A percentile compares a stretch with the other conserved stretches of the same genome.
Conservation (phyloP, 2,329 filamentous ascomycete genomes). For the Dothistroma septosporum region DNA sequence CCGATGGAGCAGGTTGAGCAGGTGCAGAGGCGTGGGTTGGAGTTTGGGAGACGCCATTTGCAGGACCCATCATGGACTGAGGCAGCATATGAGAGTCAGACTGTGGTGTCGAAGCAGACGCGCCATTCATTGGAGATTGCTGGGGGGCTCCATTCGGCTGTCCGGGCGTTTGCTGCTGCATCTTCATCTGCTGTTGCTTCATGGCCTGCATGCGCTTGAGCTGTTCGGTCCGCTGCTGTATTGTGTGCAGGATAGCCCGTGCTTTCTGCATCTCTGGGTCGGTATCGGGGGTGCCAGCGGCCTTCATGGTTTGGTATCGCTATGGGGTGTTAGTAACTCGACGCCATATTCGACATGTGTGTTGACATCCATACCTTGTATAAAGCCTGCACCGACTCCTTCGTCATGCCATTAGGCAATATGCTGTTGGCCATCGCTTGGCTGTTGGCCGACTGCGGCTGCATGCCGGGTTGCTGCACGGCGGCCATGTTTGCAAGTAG, state of each 20-base stretch:
- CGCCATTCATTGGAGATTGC: conserved; percentile 48
- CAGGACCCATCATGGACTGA: conserved; percentile 12
- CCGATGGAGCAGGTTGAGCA: conserved; percentile 22
- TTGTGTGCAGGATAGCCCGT: conserved; percentile 66
- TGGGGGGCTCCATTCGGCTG: conserved; percentile 48
- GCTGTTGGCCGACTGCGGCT: conserved; percentile 20
- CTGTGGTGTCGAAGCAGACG: conserved; percentile 37
- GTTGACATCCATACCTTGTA: conserved; percentile 52
- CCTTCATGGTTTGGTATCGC: conserved; percentile 89
- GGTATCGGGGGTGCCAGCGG: conserved; percentile 70
- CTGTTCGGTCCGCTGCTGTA: conserved; percentile 51
- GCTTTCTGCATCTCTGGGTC: conserved; percentile 87
- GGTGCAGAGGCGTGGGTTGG: conserved; percentile 12
- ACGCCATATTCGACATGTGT: not conserved
- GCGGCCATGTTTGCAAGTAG: conserved; percentile 26
- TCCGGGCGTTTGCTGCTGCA: conserved; percentile 42
- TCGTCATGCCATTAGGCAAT: conserved; percentile 56
- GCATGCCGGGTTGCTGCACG: conserved; percentile 29
- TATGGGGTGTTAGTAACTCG: conserved; percentile 39
- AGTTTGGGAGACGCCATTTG: conserved; percentile 19
- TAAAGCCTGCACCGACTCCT: conserved; percentile 73
- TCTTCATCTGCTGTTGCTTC: conserved; percentile 34
- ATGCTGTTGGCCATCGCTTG: conserved; percentile 20
- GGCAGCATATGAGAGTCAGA: conserved; percentile 26
- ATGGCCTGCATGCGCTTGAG: conserved; percentile 49